Base-by-base conservation (phyloP, 768 basidiomycete genomes). In the Leccinum incarnatum region DNA sequence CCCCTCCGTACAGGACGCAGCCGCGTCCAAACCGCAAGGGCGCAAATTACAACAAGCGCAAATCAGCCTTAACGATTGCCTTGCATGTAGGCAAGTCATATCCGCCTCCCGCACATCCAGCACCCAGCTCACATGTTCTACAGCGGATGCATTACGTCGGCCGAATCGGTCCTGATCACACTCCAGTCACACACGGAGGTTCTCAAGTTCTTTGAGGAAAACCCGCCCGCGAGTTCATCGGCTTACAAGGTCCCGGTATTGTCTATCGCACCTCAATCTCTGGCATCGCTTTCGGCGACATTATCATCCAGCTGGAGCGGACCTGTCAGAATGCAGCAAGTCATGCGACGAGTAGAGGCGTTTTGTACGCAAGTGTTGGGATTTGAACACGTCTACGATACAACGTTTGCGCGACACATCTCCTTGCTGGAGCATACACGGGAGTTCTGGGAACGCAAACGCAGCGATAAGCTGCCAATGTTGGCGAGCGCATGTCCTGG, bases 101-200 rank as follows among this genome's bases (percentile, higher is more conserved):
- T 55, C 54, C 30, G 14, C 3, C 10, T 25, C 37, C 5, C 29
- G 23, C 32, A 11, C 23, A 15, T 57, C 14, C 47, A 36, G 48
- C 56, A 51, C n/a, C 19, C 27, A 17, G 27, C 53, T 57, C 29
- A 73, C 62, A 50, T 55, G 37, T 32, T 12, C 51, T 63, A 36
- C 64, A 97, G 96, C 59, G 97, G 97, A 2, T 99, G 97, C 69
- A 98, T 99, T 66, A 99, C 97, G 3, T 98, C 96, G 40, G 96
- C 96, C 23, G 96, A 99, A 78, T 96, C 94, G 19, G 87, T 98
- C 49, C 83, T 99, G 59, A 97, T 99, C 69, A 95, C 95, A 12
- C 81, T 97, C 37, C 96, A 99, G 72, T 96, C 94, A 7, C 95
- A 98, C 67, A 83, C 84, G 15, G 95, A 99, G 73, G 95, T 98